Evolutionary conservation across 805 yeast species (phyloP), one percentile per base, ranked within the genome.

Genomic region (Teunomyces cretensis): DNA sequence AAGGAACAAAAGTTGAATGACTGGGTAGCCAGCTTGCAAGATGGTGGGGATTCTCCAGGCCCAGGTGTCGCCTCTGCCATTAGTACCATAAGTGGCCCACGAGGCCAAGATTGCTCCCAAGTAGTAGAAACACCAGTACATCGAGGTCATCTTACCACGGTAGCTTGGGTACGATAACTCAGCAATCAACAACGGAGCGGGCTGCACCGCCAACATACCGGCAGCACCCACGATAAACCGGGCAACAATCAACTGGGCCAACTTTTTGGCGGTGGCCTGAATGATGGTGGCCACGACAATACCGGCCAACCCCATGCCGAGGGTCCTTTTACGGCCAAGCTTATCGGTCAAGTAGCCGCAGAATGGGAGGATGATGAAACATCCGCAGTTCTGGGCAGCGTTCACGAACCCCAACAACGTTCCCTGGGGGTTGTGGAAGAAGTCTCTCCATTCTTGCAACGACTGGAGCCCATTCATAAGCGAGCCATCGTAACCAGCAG

Each of bases 41-140:
- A 68, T 68, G 13, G 80, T 67, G 32, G 85, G 84, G 42, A 79
- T 64, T 62, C 80, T 75, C 84, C 84, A 80, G 24, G 72, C 63
- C 68, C 73, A 72, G 32, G 62, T 55, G 37, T 30, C 50, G 6
- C 35, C 47, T 12, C 65, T 47, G 15, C 54, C 49, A 39, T 67
- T 58, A 14, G 79, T 66, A 56, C 81, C 83, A 51, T 65, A 76
- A 3, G 79, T 65, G 42, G 71, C 68, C 76, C 79, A 73, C 24
- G 79, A 76, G 4, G 82, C 78, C 39, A 78, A 57, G 43, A 76
- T 56, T 12, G 80, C 79, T 33, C 83, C 83, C 33, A 76, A 54
- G 52, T 26, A 26, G 9, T 26, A 26, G 28, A 74, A 76, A 80
- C 80, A 77, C 49, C 72, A 70, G 28, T 16, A 74, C 68, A 57